A percentile compares a stretch with the other conserved stretches of the same genome.
Conservation (phyloP, 2,329 filamentous ascomycete genomes). For the Macrophomina phaseolina region DNA sequence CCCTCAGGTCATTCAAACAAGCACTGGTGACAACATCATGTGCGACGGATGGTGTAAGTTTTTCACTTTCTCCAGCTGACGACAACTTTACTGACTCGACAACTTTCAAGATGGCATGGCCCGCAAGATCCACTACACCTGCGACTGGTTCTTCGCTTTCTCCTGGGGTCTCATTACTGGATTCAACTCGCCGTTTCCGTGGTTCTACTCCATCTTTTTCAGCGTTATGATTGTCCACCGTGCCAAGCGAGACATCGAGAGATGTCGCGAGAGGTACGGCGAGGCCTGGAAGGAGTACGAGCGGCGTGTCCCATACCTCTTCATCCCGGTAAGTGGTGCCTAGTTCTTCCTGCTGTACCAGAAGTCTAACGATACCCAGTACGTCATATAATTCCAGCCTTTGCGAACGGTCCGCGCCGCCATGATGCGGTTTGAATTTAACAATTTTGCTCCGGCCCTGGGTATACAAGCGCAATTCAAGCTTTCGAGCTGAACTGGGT, state of each 20-base stretch:
- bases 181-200: constrained; percentile 78
- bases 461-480: too few species aligned
- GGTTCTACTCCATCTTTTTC: constrained; percentile 84
- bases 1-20: constrained; percentile 73
- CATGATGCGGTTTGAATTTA: too few species aligned
- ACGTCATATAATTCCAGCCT: not conserved
- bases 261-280: constrained; percentile 76
- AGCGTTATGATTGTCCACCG: constrained; percentile 76
- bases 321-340: constrained; percentile 66
- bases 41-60: constrained; percentile 74
- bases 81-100: constrained; percentile 28
- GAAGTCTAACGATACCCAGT: not conserved
- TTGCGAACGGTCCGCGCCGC: too few species aligned
- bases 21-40: constrained; percentile 73
- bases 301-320: constrained; percentile 75
- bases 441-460: too few species aligned
- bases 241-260: constrained; percentile 71
- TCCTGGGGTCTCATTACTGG: constrained; percentile 77
- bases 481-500: too few species aligned
- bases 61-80: not conserved
- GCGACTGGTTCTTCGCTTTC: constrained; percentile 77
- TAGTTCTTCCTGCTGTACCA: too few species aligned
- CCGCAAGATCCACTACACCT: constrained; percentile 77
- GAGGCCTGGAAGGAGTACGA: constrained; percentile 79
- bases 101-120: constrained; percentile 62